Evolutionary conservation across 2,329 filamentous ascomycete genomes (phyloP).

Genomic region (Claviceps maximensis): DNA sequence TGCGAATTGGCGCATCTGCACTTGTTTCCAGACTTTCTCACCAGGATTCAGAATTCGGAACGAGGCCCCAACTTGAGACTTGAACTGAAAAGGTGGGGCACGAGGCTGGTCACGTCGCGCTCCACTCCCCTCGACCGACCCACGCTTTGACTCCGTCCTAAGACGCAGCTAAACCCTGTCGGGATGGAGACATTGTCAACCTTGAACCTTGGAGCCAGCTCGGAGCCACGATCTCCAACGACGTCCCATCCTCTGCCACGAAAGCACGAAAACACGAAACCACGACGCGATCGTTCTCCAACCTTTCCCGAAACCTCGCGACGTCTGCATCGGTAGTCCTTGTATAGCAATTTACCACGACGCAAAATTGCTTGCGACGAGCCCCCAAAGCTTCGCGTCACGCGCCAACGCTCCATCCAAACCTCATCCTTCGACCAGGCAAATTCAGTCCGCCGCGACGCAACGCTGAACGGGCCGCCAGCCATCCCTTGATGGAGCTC

Average conservation of each 20-base stretch:
- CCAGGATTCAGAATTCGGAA: no score
- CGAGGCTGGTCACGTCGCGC: background rate
- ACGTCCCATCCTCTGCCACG: conserved; percentile 1
- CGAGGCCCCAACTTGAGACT: background rate
- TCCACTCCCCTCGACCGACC: background rate
- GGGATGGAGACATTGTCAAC: conserved; percentile 4
- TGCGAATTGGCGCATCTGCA: background rate
- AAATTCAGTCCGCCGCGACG: background rate
- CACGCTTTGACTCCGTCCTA: background rate
- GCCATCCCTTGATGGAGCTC: background rate
- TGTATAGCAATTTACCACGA: background rate
- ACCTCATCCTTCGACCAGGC: background rate
- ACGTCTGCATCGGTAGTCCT: background rate
- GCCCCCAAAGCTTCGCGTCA: background rate
- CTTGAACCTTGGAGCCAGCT: conserved; percentile 1
- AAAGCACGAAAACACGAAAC: conserved; percentile 1
- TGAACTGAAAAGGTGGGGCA: background rate
- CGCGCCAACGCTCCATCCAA: background rate
- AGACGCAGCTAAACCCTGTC: conserved; percentile 7
- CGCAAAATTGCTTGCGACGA: background rate
- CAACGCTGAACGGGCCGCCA: background rate
- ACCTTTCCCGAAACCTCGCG: background rate
- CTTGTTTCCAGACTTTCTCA: no score
- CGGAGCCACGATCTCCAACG: conserved; percentile 6
- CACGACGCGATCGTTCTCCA: background rate